Evolutionary conservation across 2,329 filamentous ascomycete genomes (phyloP), one percentile per base, ranked within the genome.

Genomic region (Pseudocercospora pini-densiflorae): DNA sequence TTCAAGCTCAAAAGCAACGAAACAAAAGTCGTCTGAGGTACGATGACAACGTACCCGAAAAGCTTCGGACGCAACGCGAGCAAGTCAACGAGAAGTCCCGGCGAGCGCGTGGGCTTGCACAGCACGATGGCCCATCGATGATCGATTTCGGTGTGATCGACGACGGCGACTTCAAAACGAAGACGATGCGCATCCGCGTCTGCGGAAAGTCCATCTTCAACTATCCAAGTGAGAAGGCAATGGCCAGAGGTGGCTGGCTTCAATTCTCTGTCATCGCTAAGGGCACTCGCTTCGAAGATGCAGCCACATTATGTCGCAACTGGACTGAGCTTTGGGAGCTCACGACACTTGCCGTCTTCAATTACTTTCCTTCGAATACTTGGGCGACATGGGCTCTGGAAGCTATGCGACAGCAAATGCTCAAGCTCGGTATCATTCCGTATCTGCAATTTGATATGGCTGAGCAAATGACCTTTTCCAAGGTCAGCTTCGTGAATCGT

Each of bases 271-370:
- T 85, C 66, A 80, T 85, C 69, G 82, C 83, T 1, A 84, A 83
- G 71, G 81, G 83, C 59, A 83, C 81, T 61, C 73, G 76, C 55
- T 77, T 85, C 4, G 76, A 77, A 55, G 78, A 83, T 51, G 82
- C 81, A 3, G 77, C 84, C 23, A 72, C 78, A n/a, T 77, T 85
- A 10, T 85, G 83, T 68, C 79, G 82, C 27, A 82, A 82, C 71
- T 85, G 82, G 83, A 80, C 83, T 47, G 83, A 85, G 69, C 83
- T 85, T 70, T 83, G 79, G 62, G 80, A 84, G 68, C 73, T 85
- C 21, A 83, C 81, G 63, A 79, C 81, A 47, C 76, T 85, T 2
- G 78, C 80, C 7, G 65, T 78, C 9, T 82, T 81, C 74, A 76
- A 81, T 53, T 85, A 81, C 68, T 85, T 85, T 58, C 83, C 83